Conservation (phyloP, 345 rosid genomes). For the Salix caprea region DNA sequence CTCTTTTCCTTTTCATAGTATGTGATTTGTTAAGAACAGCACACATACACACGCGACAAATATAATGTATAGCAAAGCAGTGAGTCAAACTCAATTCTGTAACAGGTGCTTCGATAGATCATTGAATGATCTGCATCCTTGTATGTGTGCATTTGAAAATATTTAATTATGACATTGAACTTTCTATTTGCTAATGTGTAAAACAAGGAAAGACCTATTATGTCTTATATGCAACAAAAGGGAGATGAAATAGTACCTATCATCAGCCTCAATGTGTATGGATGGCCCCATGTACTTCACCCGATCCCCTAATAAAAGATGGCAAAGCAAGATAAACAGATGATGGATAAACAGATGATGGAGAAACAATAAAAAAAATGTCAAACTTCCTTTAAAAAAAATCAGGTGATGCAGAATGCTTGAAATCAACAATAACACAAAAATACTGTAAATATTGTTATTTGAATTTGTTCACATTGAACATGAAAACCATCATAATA, state of each 20-base stretch:
- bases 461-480: background rate
- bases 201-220: background rate
- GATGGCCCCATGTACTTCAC: conserved; percentile 79
- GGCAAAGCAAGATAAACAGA: background rate
- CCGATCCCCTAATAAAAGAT: conserved; percentile 63
- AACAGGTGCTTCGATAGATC: background rate
- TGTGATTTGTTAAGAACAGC: too few species aligned
- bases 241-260: conserved; percentile 42
- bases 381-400: background rate
- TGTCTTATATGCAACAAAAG: background rate
- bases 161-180: background rate
- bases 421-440: background rate
- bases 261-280: conserved; percentile 44
- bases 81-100: background rate
- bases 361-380: background rate
- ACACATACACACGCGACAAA: background rate
- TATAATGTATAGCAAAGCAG: background rate
- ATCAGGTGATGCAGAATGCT: background rate
- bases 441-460: background rate
- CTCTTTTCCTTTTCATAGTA: background rate
- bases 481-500: background rate
- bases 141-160: background rate
- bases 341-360: too few species aligned
- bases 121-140: background rate
- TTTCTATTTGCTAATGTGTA: background rate